Evolutionary conservation across 192 early-diverging fungal genomes (phyloP), one percentile per base, ranked within the genome.

Genomic region (Coemansia sp.): DNA sequence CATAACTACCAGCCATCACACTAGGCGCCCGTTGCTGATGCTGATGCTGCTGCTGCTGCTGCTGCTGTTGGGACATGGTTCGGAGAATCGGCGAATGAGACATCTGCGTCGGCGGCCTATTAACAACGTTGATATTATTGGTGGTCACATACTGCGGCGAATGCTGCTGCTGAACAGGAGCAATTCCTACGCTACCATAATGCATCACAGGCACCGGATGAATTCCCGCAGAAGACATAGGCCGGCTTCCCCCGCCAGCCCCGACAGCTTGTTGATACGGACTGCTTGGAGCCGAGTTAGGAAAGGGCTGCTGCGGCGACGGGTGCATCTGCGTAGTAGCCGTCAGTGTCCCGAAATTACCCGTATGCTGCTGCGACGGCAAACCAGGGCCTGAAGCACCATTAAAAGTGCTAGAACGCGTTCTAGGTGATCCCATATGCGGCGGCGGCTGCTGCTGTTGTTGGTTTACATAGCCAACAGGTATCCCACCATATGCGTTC

Each of bases 321-420:
- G 67, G 56, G 14, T 65, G 71, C 55, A 73, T 69, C 55, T 81
- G 79, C 2, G 72, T 34, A 33, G 63, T 71, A 8, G n/a, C 79
- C 1, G 79, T 74, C 51, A 82, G 65, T n/a, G 79, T 71, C 18
- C 74, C 74, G 41, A 82, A 76, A 8, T 76, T 70, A 5, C 79
- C 79, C 5, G 74, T 76, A 35, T 74, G 72, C 6, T 64, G 39
- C 62, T 28, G 48, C 9, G 15, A 17, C 34, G 33, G 53, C 8
- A 4, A 8, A 8, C 7, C 20, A 8, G 8, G n/a, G 14, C 53
- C 53, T 12, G 18, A n/a, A 22, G 73, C 60, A 18, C 59, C 74
- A 17, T 81, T 81, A 37, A 66, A 82, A 3, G 79, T 76, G 53
- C 67, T 75, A 1, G 79, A 65, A 2, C 74, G 74, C 48, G 74